Base-by-base conservation (phyloP, 768 basidiomycete genomes). In the Chalciporus chontae region DNA sequence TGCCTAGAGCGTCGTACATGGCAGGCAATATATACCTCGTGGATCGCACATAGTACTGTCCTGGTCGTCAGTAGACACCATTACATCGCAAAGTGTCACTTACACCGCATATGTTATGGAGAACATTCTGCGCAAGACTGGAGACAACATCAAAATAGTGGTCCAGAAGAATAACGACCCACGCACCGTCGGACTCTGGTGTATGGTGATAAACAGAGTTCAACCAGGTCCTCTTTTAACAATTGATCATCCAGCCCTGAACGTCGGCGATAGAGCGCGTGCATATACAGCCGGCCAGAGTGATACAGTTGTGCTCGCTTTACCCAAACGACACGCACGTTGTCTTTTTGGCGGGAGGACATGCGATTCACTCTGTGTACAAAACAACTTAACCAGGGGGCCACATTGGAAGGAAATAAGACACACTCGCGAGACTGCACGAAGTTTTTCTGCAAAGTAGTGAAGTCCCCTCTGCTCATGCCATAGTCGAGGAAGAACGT, bases 241-340 rank as follows among this genome's bases (percentile, higher is more conserved):
- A 92, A 69, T 51, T 68, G 70, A 62, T 91, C 87, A 52, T 91
- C 89, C n/a, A 89, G 73, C 29, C 73, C 77, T 8, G 85, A 84
- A 24, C 90, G 81, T 37, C 78, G 75, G 40, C 90, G 85, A 64
- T 86, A 88, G 43, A 89, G 63, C 1, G 85, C 77, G 55, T 89
- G 84, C 77, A 90, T 82, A 61, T 88, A 88, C 31, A 90, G 71
- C 24, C 90, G 81, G 8, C 81, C 80, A 42, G 78, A 83, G 54
- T 89, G 87, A 66, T 89, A 90, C 8, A 86, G 73, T 56, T 89
- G 85, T 4, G 88, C 88, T 14, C 90, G 80, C 62, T 87, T 89
- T 41, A 90, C 65, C 64, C 84, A 84, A 8, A 88, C 81, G 23
- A 85, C 67, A 8, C 92, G 79, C 2, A 85, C 81, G 64, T 87